Base-by-base conservation (phyloP, 2,329 filamentous ascomycete genomes). In the Didymellaceae sp. region DNA sequence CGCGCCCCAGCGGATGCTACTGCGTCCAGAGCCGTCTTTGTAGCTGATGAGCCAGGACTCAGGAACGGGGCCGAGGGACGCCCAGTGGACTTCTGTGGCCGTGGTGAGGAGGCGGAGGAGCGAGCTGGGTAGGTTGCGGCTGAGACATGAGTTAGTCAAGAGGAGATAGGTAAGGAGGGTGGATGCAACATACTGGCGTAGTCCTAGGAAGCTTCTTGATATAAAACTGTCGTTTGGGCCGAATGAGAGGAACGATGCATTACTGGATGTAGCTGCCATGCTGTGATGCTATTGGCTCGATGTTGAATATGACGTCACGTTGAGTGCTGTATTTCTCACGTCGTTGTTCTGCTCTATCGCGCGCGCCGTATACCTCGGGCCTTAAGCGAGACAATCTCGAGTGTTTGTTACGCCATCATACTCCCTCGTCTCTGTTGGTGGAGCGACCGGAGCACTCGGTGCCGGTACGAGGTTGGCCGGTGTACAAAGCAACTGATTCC, bases 31-130 rank as follows among this genome's bases (percentile, higher is more conserved):
- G 0, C 53, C 21, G 35, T 71, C 67, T 55, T 64, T 68, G 56
- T 62, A 70, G 33, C 58, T 66, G 2, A 72, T 52, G 1, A 72
- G 47, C 70, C 70, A 73, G 16, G 68, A 71, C 26, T 72, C 64
- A n/a, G 55, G 17, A 1, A 54, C 39, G 2, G 64, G 55, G 7
- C 70, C 68, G 5, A 72, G 48, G 3, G 61, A 58, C 11, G 68
- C 68, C 68, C 68, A 72, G 41, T 72, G 53, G 1, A 70, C 58
- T 22, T 68, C 63, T 31, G 68, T 58, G 10, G 58, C 63, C 22
- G 60, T 65, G 10, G 55, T 47, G 13, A 73, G 55, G 13, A 71
- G 54, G n/a, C 61, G 35, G 26, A 61, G 58, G 20, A 73, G 61
- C 6, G 61, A 52, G 10, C 55, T 40, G 14, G 70, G 66, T 13